Percentiles rank a stretch among this genome's conserved stretches.
Conservation (phyloP, 495 filamentous ascomycete species). For the Aspergillus indologenus region DNA sequence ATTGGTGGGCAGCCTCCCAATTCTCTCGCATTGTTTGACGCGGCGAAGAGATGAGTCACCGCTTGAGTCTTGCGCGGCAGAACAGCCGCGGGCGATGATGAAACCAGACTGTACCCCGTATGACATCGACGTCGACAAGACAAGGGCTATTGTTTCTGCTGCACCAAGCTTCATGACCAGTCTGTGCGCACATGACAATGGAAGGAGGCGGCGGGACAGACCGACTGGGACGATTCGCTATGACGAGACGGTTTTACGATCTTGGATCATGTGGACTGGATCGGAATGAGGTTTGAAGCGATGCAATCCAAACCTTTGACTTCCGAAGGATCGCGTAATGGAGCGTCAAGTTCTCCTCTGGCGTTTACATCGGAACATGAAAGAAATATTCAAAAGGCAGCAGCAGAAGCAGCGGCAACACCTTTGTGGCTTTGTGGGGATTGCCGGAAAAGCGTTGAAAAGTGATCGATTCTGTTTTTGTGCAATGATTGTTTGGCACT, state of each 20-base stretch:
- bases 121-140: background rate
- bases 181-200: conserved; percentile 10
- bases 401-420: background rate
- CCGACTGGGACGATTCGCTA: background rate
- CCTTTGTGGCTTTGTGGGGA: background rate
- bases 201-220: conserved; percentile 2
- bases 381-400: background rate
- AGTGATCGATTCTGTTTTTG: background rate
- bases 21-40: background rate
- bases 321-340: background rate
- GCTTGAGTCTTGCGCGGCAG: background rate
- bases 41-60: background rate
- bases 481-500: background rate
- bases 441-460: background rate
- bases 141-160: conserved; percentile 5
- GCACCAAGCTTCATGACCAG: conserved; percentile 4
- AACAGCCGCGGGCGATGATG: background rate
- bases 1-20: conserved; percentile 1
- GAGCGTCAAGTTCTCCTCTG: background rate
- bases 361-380: background rate
- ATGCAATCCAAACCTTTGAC: background rate
- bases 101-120: background rate
- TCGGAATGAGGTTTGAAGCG: background rate
- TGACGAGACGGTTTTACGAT: background rate
- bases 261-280: background rate